These are phyloP conservation scores for Ajuga chamaepitys DNA, from an alignment of 257 asterid species.

Conservation along the genomic window DNA sequence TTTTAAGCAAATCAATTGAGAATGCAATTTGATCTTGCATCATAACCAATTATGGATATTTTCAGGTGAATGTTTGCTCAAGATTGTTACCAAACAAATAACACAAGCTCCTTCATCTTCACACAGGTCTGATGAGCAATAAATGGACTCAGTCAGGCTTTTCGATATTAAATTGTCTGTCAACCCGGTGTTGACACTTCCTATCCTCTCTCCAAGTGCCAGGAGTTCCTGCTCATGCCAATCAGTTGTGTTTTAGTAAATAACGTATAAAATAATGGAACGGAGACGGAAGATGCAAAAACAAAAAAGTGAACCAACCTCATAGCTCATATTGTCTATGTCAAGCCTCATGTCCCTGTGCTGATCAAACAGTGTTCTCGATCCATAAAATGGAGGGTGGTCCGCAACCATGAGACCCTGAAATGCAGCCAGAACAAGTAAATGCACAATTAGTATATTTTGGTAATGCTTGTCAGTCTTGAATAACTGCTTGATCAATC, in stretches of 20 bases:
- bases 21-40: not conserved
- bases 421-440: not conserved
- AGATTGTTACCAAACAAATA: conserved; percentile 64
- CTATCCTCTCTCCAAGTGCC: conserved; percentile 79
- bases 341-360: conserved; percentile 80
- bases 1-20: not conserved
- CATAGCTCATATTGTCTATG: conserved; percentile 74
- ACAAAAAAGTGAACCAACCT: conserved; percentile 30
- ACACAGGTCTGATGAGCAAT: conserved; percentile 42
- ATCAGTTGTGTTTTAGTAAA: not conserved
- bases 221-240: conserved; percentile 59
- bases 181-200: conserved; percentile 72
- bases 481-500: not conserved
- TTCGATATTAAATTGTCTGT: conserved; percentile 43
- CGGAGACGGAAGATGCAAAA: not conserved
- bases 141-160: conserved; percentile 47
- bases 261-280: not conserved
- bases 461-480: not conserved
- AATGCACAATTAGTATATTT: not conserved
- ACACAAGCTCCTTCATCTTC: conserved; percentile 57
- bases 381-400: conserved; percentile 40
- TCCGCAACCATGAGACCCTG: conserved; percentile 47
- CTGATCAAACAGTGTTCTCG: conserved; percentile 52
- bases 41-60: not conserved
- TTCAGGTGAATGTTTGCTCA: not conserved